Conservation (phyloP, 2,329 filamentous ascomycete genomes). For the Penicillium sp. region DNA sequence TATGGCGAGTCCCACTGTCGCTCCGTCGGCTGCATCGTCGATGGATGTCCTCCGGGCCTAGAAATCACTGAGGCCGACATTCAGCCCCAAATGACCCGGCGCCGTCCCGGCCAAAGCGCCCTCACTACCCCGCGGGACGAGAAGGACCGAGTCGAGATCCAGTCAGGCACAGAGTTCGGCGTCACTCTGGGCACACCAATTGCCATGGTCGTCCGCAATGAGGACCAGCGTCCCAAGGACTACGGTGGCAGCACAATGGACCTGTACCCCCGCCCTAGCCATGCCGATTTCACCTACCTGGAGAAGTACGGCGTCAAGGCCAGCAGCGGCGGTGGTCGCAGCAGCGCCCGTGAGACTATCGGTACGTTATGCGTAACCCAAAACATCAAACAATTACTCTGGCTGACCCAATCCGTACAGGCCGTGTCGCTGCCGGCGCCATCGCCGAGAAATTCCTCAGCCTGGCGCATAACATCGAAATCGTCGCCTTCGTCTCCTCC, state of each 20-base stretch:
- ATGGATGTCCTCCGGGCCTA: conserved; percentile 82
- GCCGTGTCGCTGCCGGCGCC: conserved; percentile 77
- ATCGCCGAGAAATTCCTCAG: conserved; percentile 88
- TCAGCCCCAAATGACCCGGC: conserved; percentile 86
- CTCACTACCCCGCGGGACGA: conserved; percentile 90
- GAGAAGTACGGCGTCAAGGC: conserved; percentile 96
- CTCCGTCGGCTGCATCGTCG: conserved; percentile 88
- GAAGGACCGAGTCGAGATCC: conserved; percentile 82
- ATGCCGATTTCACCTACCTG: conserved; percentile 94
- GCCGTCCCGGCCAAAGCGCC: conserved; percentile 77
- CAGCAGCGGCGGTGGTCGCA: conserved; percentile 77
- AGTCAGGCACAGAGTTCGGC: conserved; percentile 85
- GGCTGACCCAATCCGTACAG: conserved; percentile 27
- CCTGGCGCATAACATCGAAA: conserved; percentile 74
- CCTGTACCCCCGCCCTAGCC: conserved; percentile 77
- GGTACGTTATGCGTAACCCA: conserved; percentile 38
- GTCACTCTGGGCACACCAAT: conserved; percentile 86
- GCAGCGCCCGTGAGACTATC: conserved; percentile 90
- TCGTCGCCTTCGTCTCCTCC: conserved; percentile 79
- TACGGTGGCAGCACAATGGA: conserved; percentile 88
- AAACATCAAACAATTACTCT: background rate
- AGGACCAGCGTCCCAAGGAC: conserved; percentile 87
- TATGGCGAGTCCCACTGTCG: conserved; percentile 85
- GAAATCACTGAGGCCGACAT: conserved; percentile 76
- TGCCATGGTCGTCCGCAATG: conserved; percentile 74